phyloP scores from a whole-genome alignment of 2,329 filamentous ascomycete species.

The Pseudopithomyces maydicus region DNA sequence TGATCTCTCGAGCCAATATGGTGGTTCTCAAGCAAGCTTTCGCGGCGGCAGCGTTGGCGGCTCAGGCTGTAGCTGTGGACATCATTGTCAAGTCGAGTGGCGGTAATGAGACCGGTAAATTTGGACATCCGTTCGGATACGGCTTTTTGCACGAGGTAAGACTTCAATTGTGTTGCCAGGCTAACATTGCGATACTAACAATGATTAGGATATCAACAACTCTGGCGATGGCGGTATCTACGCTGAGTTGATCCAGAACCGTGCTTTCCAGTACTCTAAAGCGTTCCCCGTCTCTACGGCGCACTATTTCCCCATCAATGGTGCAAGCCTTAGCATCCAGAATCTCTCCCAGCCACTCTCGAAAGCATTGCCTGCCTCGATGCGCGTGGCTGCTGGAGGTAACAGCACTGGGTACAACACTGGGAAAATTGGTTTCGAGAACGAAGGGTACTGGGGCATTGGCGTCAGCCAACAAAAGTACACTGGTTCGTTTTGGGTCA shows the following conservation, averaged over 20 bases:
- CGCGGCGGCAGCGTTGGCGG: conserved; percentile 25
- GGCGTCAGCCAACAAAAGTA: conserved; percentile 55
- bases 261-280: conserved; percentile 66
- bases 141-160: conserved; percentile 38
- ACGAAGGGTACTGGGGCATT: conserved; percentile 59
- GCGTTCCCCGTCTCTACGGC: conserved; percentile 29
- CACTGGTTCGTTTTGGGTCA: conserved; percentile 58
- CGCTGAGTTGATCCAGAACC: conserved; percentile 71
- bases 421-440: conserved; percentile 54
- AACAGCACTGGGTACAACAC: conserved; percentile 37
- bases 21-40: not conserved
- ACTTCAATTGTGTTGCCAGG: not conserved
- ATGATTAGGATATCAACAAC: conserved; percentile 59
- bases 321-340: conserved; percentile 44
- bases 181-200: not conserved
- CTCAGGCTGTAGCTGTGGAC: conserved; percentile 29
- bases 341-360: conserved; percentile 50
- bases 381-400: conserved; percentile 48
- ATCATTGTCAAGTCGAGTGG: conserved; percentile 31
- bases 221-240: conserved; percentile 76
- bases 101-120: conserved; percentile 35
- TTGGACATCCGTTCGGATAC: conserved; percentile 35
- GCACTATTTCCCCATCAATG: conserved; percentile 39
- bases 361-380: conserved; percentile 49
- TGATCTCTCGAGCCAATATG: conserved; percentile 2